Evolutionary conservation across 495 filamentous ascomycete genomes (phyloP).

Genomic region (Ramalina peruviana): DNA sequence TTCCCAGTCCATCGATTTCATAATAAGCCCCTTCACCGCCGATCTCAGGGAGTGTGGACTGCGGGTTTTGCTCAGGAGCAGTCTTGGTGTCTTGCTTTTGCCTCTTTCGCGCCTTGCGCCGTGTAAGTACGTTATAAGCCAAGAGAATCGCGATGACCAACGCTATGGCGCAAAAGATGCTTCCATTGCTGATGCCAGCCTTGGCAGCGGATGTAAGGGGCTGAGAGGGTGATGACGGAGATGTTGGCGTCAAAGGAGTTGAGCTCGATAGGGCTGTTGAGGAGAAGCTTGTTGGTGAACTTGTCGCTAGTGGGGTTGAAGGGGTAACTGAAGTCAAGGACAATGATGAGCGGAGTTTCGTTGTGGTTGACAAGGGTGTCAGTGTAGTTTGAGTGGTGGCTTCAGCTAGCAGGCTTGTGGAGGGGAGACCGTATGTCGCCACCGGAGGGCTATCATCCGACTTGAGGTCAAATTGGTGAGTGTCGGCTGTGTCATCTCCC

Average conservation of each 20-base stretch:
- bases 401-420: neutral
- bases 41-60: neutral
- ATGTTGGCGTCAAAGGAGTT: neutral
- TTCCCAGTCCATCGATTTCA: neutral
- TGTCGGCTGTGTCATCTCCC: neutral
- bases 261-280: neutral
- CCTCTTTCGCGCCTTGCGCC: neutral
- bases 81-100: neutral
- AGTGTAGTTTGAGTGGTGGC: neutral
- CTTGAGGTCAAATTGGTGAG: constrained; percentile 1
- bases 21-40: neutral
- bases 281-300: neutral
- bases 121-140: neutral
- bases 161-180: constrained; percentile 1
- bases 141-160: neutral
- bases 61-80: neutral
- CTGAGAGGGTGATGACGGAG: neutral
- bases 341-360: neutral
- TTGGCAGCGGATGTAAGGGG: neutral
- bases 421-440: constrained; percentile 1
- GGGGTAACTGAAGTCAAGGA: neutral
- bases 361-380: neutral
- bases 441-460: constrained; percentile 1
- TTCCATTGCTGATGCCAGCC: constrained; percentile 4
- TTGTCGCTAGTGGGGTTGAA: neutral